Conservation (phyloP, 371 early-diverging fungal species). For the Apophysomyces trapeziformis region DNA sequence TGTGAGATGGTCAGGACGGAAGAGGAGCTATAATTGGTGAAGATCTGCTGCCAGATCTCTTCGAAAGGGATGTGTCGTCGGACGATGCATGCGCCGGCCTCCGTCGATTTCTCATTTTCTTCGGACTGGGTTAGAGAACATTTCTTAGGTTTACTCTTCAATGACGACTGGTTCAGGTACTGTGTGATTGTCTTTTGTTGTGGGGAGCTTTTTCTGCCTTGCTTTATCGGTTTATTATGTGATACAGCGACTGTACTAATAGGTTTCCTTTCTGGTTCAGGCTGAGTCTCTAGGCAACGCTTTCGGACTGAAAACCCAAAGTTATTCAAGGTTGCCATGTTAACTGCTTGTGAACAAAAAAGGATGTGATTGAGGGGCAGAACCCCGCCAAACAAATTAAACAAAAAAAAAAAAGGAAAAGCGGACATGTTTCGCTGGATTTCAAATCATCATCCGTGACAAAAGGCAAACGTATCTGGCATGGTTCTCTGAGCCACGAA, state of each 20-base stretch:
- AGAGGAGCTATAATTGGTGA: not conserved
- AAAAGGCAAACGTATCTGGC: not conserved
- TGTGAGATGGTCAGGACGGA: not conserved
- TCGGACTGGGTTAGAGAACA: not conserved
- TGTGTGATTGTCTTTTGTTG: slow-evolving; percentile 3
- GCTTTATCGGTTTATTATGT: not conserved
- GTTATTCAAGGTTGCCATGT: slow-evolving; percentile 16
- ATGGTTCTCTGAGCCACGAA: slow-evolving; percentile 12
- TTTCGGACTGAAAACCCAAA: slow-evolving; percentile 15
- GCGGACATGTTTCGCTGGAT: slow-evolving; percentile 22
- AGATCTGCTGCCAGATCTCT: slow-evolving; percentile 10
- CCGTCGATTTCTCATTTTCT: not conserved
- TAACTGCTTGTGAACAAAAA: not conserved
- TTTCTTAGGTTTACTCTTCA: not conserved
- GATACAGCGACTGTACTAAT: not conserved
- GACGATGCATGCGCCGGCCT: not conserved
- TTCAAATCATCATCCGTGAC: too few species aligned
- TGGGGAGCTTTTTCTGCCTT: not conserved
- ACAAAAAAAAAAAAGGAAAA: too few species aligned
- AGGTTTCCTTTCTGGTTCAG: slow-evolving; percentile 7
- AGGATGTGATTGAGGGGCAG: not conserved
- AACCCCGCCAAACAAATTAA: slow-evolving; percentile 20
- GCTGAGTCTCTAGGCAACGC: not conserved
- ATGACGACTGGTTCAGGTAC: not conserved
- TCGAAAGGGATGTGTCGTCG: slow-evolving; percentile 11